Evolutionary conservation across 176 grass and related monocot genomes (phyloP).

Genomic region (Raddia distichophylla): DNA sequence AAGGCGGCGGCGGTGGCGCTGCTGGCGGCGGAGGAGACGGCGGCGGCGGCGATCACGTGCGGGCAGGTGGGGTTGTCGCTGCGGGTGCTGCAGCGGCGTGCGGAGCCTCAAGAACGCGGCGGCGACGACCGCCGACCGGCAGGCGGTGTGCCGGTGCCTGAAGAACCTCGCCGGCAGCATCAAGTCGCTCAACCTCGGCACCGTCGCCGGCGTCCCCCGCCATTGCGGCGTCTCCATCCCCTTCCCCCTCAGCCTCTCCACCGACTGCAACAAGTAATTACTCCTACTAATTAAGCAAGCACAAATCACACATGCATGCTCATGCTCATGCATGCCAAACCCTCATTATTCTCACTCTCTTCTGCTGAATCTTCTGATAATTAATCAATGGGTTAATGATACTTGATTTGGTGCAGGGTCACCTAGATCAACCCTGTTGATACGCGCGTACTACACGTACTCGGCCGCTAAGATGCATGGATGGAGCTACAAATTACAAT

Average conservation of each 20-base stretch:
- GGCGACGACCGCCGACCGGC: background rate
- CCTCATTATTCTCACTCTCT: no score
- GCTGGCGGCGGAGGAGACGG: background rate
- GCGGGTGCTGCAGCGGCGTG: conserved; percentile 49
- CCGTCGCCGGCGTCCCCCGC: conserved; percentile 38
- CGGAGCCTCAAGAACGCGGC: conserved; percentile 27
- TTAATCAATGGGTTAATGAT: no score
- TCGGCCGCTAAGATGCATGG: no score
- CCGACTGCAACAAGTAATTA: conserved; percentile 56
- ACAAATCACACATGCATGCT: background rate
- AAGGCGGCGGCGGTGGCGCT: background rate
- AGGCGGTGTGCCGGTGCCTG: conserved; percentile 42
- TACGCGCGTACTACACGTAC: no score
- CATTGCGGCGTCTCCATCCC: conserved; percentile 49
- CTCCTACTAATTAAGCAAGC: background rate
- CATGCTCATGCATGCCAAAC: background rate
- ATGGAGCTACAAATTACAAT: no score
- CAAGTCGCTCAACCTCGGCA: conserved; percentile 25
- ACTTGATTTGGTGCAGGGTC: background rate
- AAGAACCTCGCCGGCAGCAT: conserved; percentile 36
- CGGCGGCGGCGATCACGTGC: conserved; percentile 48
- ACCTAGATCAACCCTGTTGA: background rate
- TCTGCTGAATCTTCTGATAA: no score
- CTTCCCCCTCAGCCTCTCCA: conserved; percentile 55
- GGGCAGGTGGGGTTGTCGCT: conserved; percentile 40